A percentile compares a stretch with the other conserved stretches of the same genome.
These are phyloP conservation scores for Trametes polyzona DNA, from an alignment of 1,284 basidiomycete genomes.

Conservation along the genomic window DNA sequence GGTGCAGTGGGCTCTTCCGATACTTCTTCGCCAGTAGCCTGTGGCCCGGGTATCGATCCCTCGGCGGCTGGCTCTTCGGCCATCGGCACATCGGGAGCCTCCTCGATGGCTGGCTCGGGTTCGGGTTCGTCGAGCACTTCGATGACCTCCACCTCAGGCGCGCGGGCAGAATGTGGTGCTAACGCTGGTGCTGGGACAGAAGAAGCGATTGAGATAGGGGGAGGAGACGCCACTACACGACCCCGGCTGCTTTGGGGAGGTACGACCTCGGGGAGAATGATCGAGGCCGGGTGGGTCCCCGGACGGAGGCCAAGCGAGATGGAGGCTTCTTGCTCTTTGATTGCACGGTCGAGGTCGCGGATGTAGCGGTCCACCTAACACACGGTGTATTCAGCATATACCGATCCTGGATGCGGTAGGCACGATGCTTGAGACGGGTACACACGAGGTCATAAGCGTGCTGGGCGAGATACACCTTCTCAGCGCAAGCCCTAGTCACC, in stretches of 20 bases:
- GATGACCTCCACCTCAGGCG: neutral
- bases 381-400: constrained; percentile 20
- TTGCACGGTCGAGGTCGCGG: constrained; percentile 72
- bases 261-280: constrained; percentile 62
- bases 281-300: constrained; percentile 55
- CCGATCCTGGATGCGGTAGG: no score
- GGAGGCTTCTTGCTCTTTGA: constrained; percentile 70
- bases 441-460: constrained; percentile 69
- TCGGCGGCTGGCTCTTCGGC: neutral
- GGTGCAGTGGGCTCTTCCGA: neutral
- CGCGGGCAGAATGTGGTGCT: neutral
- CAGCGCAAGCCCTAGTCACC: constrained; percentile 62
- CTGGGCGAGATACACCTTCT: constrained; percentile 75
- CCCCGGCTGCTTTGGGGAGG: constrained; percentile 54
- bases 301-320: constrained; percentile 57
- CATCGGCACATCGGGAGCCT: neutral
- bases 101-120: neutral
- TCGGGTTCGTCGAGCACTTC: neutral
- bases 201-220: constrained; percentile 29
- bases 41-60: neutral
- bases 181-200: neutral
- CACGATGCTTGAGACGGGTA: constrained; percentile 8
- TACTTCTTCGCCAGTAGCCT: neutral
- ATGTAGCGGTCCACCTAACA: constrained; percentile 68
- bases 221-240: constrained; percentile 45